Evolutionary conservation across 768 basidiomycete genomes (phyloP).

Genomic region (Leccinellum luteum): DNA sequence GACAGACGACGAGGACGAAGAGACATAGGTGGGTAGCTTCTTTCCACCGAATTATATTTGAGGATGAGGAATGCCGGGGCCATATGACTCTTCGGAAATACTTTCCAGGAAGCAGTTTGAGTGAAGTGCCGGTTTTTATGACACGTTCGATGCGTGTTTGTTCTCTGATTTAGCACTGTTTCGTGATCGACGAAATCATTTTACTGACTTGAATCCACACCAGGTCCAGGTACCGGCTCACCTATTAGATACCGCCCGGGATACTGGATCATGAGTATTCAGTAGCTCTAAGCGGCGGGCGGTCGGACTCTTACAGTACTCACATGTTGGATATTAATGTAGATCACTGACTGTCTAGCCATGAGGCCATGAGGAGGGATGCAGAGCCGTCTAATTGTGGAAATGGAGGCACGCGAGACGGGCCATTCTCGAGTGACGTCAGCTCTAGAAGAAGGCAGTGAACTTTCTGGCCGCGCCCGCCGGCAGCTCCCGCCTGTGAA

Average conservation of each 20-base stretch:
- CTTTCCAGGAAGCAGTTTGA: slow-evolving; percentile 26
- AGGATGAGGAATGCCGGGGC: slow-evolving; percentile 72
- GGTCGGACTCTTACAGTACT: neutral
- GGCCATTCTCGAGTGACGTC: neutral
- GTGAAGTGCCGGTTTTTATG: slow-evolving; percentile 16
- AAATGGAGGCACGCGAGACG: neutral
- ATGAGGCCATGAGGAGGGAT: neutral
- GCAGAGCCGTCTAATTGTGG: neutral
- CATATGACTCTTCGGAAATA: slow-evolving; percentile 71
- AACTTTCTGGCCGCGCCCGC: neutral
- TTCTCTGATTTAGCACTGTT: slow-evolving; percentile 19
- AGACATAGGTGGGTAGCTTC: slow-evolving; percentile 15
- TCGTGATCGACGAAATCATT: neutral
- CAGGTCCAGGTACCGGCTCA: neutral
- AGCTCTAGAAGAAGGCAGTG: neutral
- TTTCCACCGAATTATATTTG: neutral
- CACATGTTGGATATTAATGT: neutral
- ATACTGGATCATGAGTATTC: too few species aligned
- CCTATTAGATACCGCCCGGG: too few species aligned
- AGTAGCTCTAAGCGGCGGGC: too few species aligned
- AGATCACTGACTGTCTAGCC: neutral
- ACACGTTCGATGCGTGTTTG: slow-evolving; percentile 12
- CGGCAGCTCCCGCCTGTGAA: neutral
- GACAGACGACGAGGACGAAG: slow-evolving; percentile 74
- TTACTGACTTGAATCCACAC: slow-evolving; percentile 5